These are phyloP conservation scores for Clausena lansium DNA, from an alignment of 345 rosid genomes.

Conservation along the genomic window DNA sequence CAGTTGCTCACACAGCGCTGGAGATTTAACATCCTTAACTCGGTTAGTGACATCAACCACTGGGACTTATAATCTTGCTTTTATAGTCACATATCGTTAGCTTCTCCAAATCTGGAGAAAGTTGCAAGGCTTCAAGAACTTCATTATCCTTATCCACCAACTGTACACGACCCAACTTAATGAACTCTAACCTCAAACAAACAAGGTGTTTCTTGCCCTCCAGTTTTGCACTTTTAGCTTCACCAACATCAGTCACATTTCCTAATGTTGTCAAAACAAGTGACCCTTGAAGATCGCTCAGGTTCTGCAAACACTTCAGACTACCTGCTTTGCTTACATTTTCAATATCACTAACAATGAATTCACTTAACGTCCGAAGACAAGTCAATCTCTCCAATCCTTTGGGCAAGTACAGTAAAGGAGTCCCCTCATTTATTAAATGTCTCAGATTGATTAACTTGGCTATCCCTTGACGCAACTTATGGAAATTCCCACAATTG, in stretches of 20 bases:
- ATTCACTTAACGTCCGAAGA: neutral
- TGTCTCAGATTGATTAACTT: neutral
- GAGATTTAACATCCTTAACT: slow-evolving; percentile 1
- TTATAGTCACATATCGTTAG: neutral
- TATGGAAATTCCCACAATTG: neutral
- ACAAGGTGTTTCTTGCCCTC: neutral
- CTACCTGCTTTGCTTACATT: neutral
- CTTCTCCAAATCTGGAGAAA: neutral
- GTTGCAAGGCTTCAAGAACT: slow-evolving; percentile 19
- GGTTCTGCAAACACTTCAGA: neutral
- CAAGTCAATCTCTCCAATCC: neutral
- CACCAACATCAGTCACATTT: slow-evolving; percentile 10
- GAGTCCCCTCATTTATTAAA: neutral
- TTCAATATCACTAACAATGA: neutral
- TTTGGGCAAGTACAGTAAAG: neutral
- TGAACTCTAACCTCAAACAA: slow-evolving; percentile 1
- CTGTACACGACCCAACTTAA: neutral
- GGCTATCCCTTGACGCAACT: neutral
- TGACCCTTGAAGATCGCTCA: slow-evolving; percentile 1
- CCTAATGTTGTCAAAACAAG: neutral
- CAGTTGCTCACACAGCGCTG: neutral
- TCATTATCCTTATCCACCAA: neutral
- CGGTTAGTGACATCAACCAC: slow-evolving; percentile 3
- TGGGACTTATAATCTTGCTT: neutral
- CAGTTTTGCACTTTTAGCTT: slow-evolving; percentile 2